Evolutionary conservation across 768 basidiomycete species (phyloP).

Genomic region (Psilocybe cyanescens): DNA sequence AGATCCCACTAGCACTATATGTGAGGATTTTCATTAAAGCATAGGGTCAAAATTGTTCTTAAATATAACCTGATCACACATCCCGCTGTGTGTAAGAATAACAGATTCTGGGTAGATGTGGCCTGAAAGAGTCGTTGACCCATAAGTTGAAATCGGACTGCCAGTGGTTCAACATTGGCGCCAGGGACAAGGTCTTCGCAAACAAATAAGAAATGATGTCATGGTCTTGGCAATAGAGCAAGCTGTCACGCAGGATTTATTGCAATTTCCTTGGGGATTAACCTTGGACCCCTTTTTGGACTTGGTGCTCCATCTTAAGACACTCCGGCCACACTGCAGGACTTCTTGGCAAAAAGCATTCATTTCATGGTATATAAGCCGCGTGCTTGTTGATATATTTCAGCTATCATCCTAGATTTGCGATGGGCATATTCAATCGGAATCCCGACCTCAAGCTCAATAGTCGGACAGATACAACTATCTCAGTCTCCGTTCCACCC

Average conservation of each 20-base stretch:
- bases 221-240: not conserved
- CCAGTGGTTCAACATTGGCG: not conserved
- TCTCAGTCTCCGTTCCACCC: conserved; percentile 31
- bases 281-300: not conserved
- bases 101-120: too few species aligned
- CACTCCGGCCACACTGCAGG: not conserved
- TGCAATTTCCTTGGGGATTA: not conserved
- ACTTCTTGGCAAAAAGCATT: not conserved
- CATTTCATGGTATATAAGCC: conserved; percentile 13
- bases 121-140: too few species aligned
- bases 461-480: conserved; percentile 31
- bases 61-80: too few species aligned
- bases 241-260: not conserved
- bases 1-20: too few species aligned
- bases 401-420: not conserved
- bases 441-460: conserved; percentile 24
- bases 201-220: not conserved
- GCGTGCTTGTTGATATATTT: not conserved
- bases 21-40: too few species aligned
- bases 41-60: too few species aligned
- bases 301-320: conserved; percentile 1
- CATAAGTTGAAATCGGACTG: too few species aligned
- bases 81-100: too few species aligned
- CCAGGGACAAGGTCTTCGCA: not conserved
- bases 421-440: conserved; percentile 22